A percentile compares a stretch with the other conserved stretches of the same genome.
Conservation (phyloP, 169 alveolate genomes). For the Plasmodium falciparum region DNA sequence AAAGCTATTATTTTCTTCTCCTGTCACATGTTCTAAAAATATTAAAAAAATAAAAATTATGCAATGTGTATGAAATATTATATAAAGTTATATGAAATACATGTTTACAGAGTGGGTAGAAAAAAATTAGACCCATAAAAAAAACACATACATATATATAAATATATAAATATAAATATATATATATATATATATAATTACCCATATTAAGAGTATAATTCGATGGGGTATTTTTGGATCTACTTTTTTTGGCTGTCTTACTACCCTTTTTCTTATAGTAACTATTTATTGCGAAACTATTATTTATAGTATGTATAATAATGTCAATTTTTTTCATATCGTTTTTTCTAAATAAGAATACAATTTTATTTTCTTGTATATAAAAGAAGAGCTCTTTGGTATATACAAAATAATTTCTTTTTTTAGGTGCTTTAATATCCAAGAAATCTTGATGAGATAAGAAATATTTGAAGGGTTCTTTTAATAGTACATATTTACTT, state of each 20-base stretch:
- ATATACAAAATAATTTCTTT: conserved; percentile 47
- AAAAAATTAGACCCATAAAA: too few species aligned
- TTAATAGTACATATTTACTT: conserved; percentile 30
- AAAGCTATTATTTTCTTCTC: conserved; percentile 32
- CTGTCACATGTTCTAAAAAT: conserved; percentile 14
- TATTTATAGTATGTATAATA: conserved; percentile 27
- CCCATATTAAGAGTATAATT: conserved; percentile 13
- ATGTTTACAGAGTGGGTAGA: too few species aligned
- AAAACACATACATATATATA: neutral
- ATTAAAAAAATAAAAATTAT: neutral
- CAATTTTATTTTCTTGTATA: conserved; percentile 43
- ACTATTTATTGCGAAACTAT: conserved; percentile 34
- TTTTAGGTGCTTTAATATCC: conserved; percentile 2
- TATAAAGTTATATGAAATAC: too few species aligned
- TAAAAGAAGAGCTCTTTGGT: conserved; percentile 56
- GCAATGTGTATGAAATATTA: too few species aligned
- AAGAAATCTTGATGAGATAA: conserved; percentile 44
- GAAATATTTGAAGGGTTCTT: conserved; percentile 48
- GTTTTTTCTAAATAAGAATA: conserved; percentile 24
- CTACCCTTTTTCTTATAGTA: conserved; percentile 10
- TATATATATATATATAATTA: neutral
- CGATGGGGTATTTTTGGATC: conserved; percentile 31
- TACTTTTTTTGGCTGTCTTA: conserved; percentile 16
- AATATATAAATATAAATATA: conserved; percentile 3
- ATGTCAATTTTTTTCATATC: conserved; percentile 53